Evolutionary conservation across 306 rosid genomes (phyloP), one percentile per base, ranked within the genome.

Genomic region (Spatholobus suberectus): DNA sequence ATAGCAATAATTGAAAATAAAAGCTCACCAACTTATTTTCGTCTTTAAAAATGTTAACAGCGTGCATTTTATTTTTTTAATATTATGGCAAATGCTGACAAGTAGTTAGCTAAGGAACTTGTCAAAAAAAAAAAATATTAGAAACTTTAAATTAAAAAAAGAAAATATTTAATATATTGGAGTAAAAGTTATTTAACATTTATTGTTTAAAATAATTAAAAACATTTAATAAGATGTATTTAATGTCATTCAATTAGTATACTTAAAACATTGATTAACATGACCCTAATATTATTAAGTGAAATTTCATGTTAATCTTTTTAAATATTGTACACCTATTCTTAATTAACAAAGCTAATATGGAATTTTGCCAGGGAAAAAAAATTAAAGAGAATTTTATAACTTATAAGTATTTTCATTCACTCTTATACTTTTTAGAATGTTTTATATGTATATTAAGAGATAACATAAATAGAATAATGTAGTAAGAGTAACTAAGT

Each of bases 1-100:
- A 18, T 6, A 35, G 15, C 11, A n/a, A 32, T 52, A 51, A 73
- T 73, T 51, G 78, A 73, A 34, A 32, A 73, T 73, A 51, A 73
- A 70, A 73, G 34, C 32, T 32, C 20, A 52, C 32, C 43, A n/a
- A 71, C 41, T 71, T 71, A 26, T 18, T 10, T 66, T 37, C 8
- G 0, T 17, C 7, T 37, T 65, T n/a, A 8, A 20, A 67, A 38
- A 5, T 20, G 8, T 8, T 37, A 4, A 5, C 32, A 17, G 11
- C 44, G 21, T 32, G 37, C 43, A 17, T 61, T 61, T 61, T 11
- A 61, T 5, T 61, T 13, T 52, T 24, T 26, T 21, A 57, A 11
- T 59, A 59, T 24, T 24, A 12, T 57, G 34, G 27, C 17, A 58
- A 58, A 23, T 58, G 35, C n/a, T 58, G 8, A 55, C 32, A 8